Base-by-base conservation (phyloP, 208 protist species). In the Trypanosoma platydactyli region DNA sequence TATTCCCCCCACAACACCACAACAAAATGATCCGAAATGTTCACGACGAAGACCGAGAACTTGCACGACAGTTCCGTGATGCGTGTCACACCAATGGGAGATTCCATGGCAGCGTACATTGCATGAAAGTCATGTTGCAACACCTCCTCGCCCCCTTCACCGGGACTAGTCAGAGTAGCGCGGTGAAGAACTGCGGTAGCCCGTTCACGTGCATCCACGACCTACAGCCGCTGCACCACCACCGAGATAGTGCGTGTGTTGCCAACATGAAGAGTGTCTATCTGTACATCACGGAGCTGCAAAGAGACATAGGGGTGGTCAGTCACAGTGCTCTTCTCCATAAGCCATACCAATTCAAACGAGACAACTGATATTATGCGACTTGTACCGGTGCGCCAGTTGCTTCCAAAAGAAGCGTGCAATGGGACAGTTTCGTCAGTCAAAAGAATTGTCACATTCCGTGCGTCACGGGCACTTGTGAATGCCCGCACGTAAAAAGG, bases 401-500 rank as follows among this genome's bases (percentile, higher is more conserved):
- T 46, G 29, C 53, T 49, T 52, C 77, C 81, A 51, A 83, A 71
- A 16, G 73, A 69, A 41, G 71, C 77, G 52, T 88, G 77, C 12
- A 64, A 30, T 30, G 85, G 85, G 46, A 88, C 66, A 53, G 58
- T 54, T 16, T 61, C 50, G 55, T 84, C 72, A 0, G 83, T 88
- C 16, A 92, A 72, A 13, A 92, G 40, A 33, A 92, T 74, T 20
- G 73, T 86, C 35, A 89, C 80, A 25, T 67, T 74, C 49, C 73
- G 77, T 60, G 85, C 86, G n/a, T 84, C 72, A 13, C 35, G 12
- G 11, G 73, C 53, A 67, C 75, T 90, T 24, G 75, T 84, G 71
- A 84, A 89, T 15, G 80, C 79, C 18, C 68, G 79, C 49, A 92
- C 81, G 40, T 76, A 65, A 61, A 92, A 92, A 15, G 78, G 71